Percentiles rank a stretch among this genome's conserved stretches.
These are phyloP conservation scores for Chlorella sp. DNA, from an alignment of 139 green algal species.

Conservation along the genomic window DNA sequence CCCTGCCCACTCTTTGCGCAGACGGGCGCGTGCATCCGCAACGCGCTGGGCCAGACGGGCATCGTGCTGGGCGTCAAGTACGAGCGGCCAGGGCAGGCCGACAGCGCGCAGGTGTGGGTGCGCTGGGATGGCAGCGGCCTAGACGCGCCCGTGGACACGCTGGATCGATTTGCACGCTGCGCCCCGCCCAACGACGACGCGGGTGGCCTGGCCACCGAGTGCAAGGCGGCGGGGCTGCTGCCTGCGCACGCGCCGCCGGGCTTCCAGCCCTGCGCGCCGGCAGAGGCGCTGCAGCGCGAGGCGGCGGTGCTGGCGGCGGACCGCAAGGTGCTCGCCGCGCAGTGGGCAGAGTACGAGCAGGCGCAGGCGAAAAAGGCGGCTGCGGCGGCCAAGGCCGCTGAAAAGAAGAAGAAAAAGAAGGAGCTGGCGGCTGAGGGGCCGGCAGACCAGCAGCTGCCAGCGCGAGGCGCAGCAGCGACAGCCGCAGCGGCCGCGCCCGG, in stretches of 20 bases:
- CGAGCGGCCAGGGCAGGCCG: background rate
- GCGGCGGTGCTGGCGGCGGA: background rate
- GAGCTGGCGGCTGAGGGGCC: too few species aligned
- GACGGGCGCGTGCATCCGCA: slow-evolving; percentile 1
- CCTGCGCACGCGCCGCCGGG: background rate
- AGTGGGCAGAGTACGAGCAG: background rate
- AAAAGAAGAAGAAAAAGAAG: slow-evolving; percentile 6
- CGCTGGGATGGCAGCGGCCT: slow-evolving; percentile 11
- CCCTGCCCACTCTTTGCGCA: too few species aligned
- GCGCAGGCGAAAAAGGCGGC: slow-evolving; percentile 2
- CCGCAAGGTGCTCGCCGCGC: background rate
- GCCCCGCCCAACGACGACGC: background rate
- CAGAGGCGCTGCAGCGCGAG: slow-evolving; percentile 10
- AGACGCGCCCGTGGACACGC: slow-evolving; percentile 4
- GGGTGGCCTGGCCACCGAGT: too few species aligned
- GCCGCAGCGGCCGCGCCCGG: too few species aligned
- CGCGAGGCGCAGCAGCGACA: too few species aligned
- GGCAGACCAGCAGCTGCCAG: too few species aligned
- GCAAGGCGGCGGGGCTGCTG: too few species aligned
- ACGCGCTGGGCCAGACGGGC: background rate
- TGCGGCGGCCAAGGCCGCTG: slow-evolving; percentile 8
- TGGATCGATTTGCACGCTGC: background rate
- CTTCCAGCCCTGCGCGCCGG: background rate
- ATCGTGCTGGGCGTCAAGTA: slow-evolving; percentile 14
- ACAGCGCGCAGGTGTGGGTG: slow-evolving; percentile 18